Percentiles rank a stretch among this genome's conserved stretches.
phyloP scores from a whole-genome alignment of 768 basidiomycete species.

The Tulasnella sp. region DNA sequence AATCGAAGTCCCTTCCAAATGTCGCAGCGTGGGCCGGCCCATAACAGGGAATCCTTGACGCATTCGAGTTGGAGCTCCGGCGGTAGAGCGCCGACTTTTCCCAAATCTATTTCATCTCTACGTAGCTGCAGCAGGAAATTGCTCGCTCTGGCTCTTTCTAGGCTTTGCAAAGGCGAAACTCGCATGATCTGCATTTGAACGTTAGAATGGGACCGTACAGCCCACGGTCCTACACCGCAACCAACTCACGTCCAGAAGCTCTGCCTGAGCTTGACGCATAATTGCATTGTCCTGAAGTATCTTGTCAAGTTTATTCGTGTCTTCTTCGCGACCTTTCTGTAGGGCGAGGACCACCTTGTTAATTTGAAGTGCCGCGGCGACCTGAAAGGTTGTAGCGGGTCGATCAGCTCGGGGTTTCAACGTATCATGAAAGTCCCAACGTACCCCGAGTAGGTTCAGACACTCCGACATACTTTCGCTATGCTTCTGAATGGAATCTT shows the following conservation, averaged over 20 bases:
- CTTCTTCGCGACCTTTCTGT: background rate
- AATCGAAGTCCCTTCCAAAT: conserved; percentile 17
- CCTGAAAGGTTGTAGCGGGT: background rate
- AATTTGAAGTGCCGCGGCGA: background rate
- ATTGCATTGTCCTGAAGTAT: background rate
- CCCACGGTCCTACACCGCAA: background rate
- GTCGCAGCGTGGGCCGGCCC: background rate
- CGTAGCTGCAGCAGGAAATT: background rate
- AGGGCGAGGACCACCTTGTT: background rate
- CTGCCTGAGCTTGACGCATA: background rate
- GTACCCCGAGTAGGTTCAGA: background rate
- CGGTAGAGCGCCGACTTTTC: background rate
- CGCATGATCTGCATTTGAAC: background rate
- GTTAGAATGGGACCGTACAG: background rate
- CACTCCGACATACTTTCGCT: background rate
- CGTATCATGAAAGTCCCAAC: background rate
- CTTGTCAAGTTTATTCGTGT: background rate
- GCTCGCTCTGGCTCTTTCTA: background rate
- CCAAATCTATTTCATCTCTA: background rate
- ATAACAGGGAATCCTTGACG: background rate
- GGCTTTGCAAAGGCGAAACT: background rate
- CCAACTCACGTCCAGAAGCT: background rate
- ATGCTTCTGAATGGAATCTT: background rate
- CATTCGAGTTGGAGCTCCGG: background rate
- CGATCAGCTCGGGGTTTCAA: too few relatives aligned